Conservation (phyloP, 768 basidiomycete species). For the Xanthoconium stramineum region DNA sequence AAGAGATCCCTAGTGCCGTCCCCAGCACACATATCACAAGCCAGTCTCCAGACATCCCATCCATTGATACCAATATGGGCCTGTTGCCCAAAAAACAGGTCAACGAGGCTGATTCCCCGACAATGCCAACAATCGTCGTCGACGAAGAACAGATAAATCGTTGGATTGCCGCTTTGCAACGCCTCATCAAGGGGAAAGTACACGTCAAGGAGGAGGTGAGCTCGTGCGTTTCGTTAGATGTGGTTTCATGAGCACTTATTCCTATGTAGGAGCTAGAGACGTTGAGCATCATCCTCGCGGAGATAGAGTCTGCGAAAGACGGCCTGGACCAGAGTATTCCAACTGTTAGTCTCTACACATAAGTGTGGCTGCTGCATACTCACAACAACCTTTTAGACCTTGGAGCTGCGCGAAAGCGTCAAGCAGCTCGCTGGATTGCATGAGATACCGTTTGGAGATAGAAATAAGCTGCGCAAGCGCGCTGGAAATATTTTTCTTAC, state of each 20-base stretch:
- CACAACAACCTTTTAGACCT: slow-evolving; percentile 10
- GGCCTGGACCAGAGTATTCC: slow-evolving; percentile 1
- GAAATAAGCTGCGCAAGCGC: slow-evolving; percentile 24
- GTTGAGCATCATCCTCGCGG: slow-evolving; percentile 27
- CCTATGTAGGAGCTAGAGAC: slow-evolving; percentile 22
- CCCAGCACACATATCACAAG: slow-evolving; percentile 21
- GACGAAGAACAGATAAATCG: slow-evolving; percentile 6
- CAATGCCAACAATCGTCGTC: background rate
- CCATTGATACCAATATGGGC: background rate
- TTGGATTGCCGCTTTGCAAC: slow-evolving; percentile 27
- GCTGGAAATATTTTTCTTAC: slow-evolving; percentile 14
- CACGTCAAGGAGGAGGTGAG: slow-evolving; percentile 23
- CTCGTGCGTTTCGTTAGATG: background rate
- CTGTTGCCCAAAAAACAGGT: background rate
- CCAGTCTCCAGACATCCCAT: slow-evolving; percentile 12
- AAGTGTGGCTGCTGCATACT: background rate
- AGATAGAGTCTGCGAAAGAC: slow-evolving; percentile 28
- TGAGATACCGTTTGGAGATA: slow-evolving; percentile 32
- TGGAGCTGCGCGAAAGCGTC: slow-evolving; percentile 18
- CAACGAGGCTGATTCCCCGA: background rate
- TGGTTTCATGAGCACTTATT: background rate
- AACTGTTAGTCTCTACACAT: slow-evolving; percentile 15
- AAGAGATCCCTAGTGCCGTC: background rate
- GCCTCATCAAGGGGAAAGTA: slow-evolving; percentile 30
- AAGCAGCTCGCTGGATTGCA: slow-evolving; percentile 24